Percentiles rank a stretch among this genome's conserved stretches.
phyloP scores from a whole-genome alignment of 139 green algal genomes.

The Ettlia oleoabundans region DNA sequence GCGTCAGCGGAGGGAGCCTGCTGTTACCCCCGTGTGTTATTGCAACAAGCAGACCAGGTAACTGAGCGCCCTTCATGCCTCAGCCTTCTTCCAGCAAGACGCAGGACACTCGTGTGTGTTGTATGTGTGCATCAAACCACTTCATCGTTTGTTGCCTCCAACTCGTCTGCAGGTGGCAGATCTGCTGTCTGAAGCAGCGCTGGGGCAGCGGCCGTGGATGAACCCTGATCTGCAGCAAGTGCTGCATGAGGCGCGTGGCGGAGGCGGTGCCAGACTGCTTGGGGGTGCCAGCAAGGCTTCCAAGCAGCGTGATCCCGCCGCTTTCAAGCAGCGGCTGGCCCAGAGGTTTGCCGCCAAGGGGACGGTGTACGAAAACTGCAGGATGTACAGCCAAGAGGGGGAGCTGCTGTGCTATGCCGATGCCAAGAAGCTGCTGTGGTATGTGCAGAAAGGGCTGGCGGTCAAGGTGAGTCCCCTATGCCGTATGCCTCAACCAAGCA shows the following conservation, averaged over 20 bases:
- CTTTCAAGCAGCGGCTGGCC: conserved; percentile 37
- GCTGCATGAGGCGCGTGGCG: neutral
- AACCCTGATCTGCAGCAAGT: conserved; percentile 16
- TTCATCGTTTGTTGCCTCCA: neutral
- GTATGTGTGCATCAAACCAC: too few species aligned
- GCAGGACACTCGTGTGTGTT: too few species aligned
- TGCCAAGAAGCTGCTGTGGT: conserved; percentile 64
- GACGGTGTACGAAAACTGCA: conserved; percentile 83
- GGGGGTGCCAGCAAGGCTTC: neutral
- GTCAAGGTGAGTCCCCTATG: too few species aligned
- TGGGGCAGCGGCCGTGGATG: conserved; percentile 32
- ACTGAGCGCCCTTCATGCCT: too few species aligned
- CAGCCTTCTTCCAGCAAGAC: too few species aligned
- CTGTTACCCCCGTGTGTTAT: too few species aligned
- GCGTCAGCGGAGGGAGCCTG: too few species aligned
- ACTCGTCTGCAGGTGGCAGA: neutral
- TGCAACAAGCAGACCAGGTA: too few species aligned
- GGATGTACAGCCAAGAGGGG: conserved; percentile 72
- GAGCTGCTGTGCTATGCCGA: conserved; percentile 74
- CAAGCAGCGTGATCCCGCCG: conserved; percentile 22
- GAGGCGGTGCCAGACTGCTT: neutral
- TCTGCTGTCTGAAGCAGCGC: neutral
- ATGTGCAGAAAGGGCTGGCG: conserved; percentile 65
- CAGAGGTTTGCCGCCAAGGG: conserved; percentile 67
- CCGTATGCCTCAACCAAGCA: too few species aligned